Evolutionary conservation across 768 basidiomycete species (phyloP).

Genomic region (Tubosaeta sp.): DNA sequence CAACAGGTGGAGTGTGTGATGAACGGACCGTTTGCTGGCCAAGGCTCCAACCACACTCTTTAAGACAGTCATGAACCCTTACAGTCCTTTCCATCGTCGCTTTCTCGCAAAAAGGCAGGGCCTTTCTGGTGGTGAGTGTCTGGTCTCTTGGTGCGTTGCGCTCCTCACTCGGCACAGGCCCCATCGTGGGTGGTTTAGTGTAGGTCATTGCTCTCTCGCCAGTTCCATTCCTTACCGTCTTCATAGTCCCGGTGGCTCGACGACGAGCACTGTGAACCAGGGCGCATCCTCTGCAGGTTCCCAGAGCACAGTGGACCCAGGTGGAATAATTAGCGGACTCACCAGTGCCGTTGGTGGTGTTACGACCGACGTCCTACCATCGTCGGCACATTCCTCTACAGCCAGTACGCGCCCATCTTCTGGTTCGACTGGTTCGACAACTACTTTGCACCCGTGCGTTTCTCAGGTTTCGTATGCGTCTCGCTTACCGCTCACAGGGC

Average conservation of each 20-base stretch:
- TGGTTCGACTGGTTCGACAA: constrained; percentile 27
- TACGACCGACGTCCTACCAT: constrained; percentile 3
- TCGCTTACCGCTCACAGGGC: constrained; percentile 4
- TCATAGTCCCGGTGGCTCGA: constrained; percentile 9
- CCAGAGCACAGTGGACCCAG: neutral
- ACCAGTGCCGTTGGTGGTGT: constrained; percentile 14
- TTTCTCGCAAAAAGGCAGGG: constrained; percentile 25
- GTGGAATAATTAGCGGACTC: constrained; percentile 11
- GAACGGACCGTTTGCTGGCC: constrained; percentile 9
- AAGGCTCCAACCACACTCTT: neutral
- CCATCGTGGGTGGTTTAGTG: constrained; percentile 15
- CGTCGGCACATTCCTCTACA: constrained; percentile 19
- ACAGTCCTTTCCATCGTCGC: constrained; percentile 13
- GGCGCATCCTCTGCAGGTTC: neutral
- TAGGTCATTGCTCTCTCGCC: constrained; percentile 9
- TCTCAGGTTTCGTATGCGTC: neutral
- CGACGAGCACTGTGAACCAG: neutral
- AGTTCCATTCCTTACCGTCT: neutral
- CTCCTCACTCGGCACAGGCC: constrained; percentile 3
- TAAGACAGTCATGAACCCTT: constrained; percentile 17
- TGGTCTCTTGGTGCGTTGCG: neutral
- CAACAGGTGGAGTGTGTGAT: constrained; percentile 23
- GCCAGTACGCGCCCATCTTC: constrained; percentile 17
- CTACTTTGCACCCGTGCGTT: constrained; percentile 20
- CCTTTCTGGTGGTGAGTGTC: constrained; percentile 26